Conservation (phyloP, 257 asterid species). For the Solanum stenotomum region DNA sequence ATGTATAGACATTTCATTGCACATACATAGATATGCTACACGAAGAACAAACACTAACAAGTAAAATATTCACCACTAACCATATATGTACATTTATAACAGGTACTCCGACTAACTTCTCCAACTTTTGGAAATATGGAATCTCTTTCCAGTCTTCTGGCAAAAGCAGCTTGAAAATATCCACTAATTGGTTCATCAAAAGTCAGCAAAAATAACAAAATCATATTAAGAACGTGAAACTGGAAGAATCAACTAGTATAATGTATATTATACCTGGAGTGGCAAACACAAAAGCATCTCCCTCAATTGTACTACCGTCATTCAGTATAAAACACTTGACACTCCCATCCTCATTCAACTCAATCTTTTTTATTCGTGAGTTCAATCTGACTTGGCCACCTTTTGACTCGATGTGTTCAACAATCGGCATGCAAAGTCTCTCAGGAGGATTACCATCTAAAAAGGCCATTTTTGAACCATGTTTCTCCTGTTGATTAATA, state of each 20-base stretch:
- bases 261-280: slow-evolving; percentile 60
- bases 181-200: slow-evolving; percentile 37
- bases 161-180: slow-evolving; percentile 75
- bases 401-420: slow-evolving; percentile 57
- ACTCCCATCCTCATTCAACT: slow-evolving; percentile 64
- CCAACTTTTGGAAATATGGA: slow-evolving; percentile 68
- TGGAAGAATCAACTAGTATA: background rate
- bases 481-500: slow-evolving; percentile 62
- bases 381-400: slow-evolving; percentile 79
- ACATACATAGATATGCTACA: background rate
- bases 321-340: slow-evolving; percentile 50
- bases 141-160: slow-evolving; percentile 90
- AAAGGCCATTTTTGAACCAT: slow-evolving; percentile 98
- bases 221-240: background rate
- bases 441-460: slow-evolving; percentile 99
- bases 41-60: background rate
- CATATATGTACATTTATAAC: slow-evolving; percentile 91
- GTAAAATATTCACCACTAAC: slow-evolving; percentile 28
- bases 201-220: slow-evolving; percentile 1
- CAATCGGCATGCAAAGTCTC: slow-evolving; percentile 95
- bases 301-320: slow-evolving; percentile 54
- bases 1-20: background rate
- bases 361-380: slow-evolving; percentile 75
- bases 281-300: slow-evolving; percentile 89
- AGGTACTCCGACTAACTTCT: slow-evolving; percentile 89